Conservation (phyloP, 257 asterid species). For the Linaria vulgaris region DNA sequence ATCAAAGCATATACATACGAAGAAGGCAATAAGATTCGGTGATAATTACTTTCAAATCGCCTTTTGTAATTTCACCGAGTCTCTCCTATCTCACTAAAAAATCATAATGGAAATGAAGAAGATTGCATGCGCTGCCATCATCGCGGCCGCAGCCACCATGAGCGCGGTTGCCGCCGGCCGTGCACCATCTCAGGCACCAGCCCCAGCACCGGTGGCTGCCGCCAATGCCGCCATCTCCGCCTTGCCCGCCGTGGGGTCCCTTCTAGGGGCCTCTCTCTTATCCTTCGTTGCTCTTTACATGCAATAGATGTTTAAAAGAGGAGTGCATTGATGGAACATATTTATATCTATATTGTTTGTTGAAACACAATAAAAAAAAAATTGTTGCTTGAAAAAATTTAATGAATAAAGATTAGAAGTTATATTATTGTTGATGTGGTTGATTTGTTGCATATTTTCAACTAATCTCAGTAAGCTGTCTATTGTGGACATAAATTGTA, state of each 20-base stretch:
- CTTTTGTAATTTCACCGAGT: slow-evolving; percentile 6
- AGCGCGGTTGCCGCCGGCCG: slow-evolving; percentile 3
- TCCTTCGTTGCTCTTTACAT: slow-evolving; percentile 43
- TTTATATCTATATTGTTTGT: no score
- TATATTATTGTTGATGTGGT: no score
- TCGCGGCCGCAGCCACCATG: slow-evolving; percentile 35
- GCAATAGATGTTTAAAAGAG: slow-evolving; percentile 27
- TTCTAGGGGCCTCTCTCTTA: slow-evolving; percentile 47
- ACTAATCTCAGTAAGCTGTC: no score
- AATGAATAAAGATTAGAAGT: neutral
- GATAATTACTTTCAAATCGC: neutral
- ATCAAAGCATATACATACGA: slow-evolving; percentile 8
- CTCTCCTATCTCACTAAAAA: neutral
- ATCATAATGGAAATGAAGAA: slow-evolving; percentile 40
- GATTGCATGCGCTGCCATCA: slow-evolving; percentile 34
- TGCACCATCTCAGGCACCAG: slow-evolving; percentile 15
- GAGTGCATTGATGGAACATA: no score
- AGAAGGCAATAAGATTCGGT: neutral
- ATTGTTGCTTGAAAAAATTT: neutral
- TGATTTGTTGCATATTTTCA: no score
- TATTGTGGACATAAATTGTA: no score
- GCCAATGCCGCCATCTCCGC: slow-evolving; percentile 14
- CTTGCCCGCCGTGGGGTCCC: slow-evolving; percentile 44
- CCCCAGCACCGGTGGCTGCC: no score
- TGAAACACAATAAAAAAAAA: no score